These are phyloP conservation scores for Oryza longistaminata DNA, from an alignment of 176 grass and related monocot genomes.

Conservation along the genomic window DNA sequence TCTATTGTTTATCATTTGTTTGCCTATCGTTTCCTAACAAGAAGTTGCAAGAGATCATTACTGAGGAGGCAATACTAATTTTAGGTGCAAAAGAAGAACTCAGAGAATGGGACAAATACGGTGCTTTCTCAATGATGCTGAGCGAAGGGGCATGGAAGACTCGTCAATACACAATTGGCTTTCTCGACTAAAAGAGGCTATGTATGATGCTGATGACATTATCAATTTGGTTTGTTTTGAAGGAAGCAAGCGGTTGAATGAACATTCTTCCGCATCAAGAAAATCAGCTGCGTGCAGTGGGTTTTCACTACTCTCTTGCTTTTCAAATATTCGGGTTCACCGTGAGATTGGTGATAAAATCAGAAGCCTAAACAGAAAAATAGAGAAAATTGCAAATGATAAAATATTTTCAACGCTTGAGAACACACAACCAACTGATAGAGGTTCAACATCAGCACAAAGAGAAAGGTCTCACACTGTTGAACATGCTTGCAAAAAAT, in stretches of 20 bases:
- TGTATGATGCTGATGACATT: constrained; percentile 51
- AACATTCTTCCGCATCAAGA: neutral
- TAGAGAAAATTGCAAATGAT: constrained; percentile 14
- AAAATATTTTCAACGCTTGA: neutral
- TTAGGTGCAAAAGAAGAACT: constrained; percentile 29
- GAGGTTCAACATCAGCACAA: too few species aligned
- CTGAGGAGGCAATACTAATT: neutral
- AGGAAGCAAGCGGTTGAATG: neutral
- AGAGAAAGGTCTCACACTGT: neutral
- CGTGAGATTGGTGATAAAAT: constrained; percentile 18
- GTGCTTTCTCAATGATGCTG: neutral
- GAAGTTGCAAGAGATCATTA: neutral
- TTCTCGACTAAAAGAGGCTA: constrained; percentile 2
- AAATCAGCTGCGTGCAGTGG: too few species aligned
- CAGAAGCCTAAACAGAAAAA: constrained; percentile 20
- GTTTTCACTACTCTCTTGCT: constrained; percentile 3
- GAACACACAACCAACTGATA: too few species aligned
- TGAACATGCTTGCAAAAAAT: neutral
- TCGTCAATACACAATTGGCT: constrained; percentile 5
- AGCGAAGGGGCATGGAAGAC: constrained; percentile 15
- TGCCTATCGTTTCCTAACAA: too few species aligned
- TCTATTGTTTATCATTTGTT: too few species aligned
- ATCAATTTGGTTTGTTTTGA: constrained; percentile 25
- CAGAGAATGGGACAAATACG: neutral
- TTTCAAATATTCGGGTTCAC: neutral